These are phyloP conservation scores for Pseudonitzschia delicatissima DNA, from an alignment of 108 stramenopile genomes.

Conservation along the genomic window DNA sequence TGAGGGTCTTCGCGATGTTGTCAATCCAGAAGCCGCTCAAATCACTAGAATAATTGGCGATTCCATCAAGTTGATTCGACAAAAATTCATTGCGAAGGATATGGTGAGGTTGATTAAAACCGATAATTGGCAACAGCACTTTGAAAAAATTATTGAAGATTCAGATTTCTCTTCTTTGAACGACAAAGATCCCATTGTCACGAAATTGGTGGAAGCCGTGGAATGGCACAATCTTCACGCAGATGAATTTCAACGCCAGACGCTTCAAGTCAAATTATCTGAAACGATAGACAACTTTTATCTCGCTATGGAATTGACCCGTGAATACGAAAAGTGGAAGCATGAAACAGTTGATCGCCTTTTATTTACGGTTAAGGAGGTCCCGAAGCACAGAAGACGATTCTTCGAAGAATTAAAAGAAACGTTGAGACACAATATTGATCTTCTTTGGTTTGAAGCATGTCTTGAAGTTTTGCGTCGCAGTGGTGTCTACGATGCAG, in stretches of 20 bases:
- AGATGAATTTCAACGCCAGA: conserved; percentile 17
- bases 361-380: neutral
- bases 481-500: conserved; percentile 37
- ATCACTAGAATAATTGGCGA: conserved; percentile 42
- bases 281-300: conserved; percentile 41
- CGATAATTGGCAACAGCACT: conserved; percentile 39
- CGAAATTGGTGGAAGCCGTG: conserved; percentile 21
- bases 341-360: conserved; percentile 15
- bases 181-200: conserved; percentile 20
- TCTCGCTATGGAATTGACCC: conserved; percentile 38
- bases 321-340: conserved; percentile 43
- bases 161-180: conserved; percentile 19
- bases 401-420: conserved; percentile 11
- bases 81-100: conserved; percentile 15
- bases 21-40: conserved; percentile 24
- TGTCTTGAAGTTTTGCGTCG: conserved; percentile 29
- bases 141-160: conserved; percentile 17
- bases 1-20: conserved; percentile 23
- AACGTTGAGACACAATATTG: conserved; percentile 31
- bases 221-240: conserved; percentile 16
- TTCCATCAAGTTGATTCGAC: conserved; percentile 41
- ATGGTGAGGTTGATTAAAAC: conserved; percentile 26
- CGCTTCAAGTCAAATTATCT: conserved; percentile 35
- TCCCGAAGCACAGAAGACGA: neutral
- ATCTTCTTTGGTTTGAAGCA: conserved; percentile 39